Evolutionary conservation across 495 filamentous ascomycete species (phyloP).

Genomic region (Penicillium mononematosum): DNA sequence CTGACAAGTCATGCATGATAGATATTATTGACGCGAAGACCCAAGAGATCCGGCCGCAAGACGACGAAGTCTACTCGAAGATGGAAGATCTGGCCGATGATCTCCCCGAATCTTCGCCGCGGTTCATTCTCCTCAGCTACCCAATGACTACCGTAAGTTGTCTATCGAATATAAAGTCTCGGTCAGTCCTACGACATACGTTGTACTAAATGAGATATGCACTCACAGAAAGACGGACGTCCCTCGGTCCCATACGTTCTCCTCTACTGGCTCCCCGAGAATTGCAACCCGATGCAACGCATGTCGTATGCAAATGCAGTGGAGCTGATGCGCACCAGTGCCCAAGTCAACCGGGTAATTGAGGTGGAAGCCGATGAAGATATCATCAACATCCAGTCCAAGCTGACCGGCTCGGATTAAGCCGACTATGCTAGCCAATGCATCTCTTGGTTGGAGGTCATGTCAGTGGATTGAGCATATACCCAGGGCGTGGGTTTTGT

Average conservation of each 20-base stretch:
- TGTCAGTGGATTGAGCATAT: constrained; percentile 10
- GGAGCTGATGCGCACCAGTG: constrained; percentile 88
- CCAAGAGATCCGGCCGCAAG: constrained; percentile 77
- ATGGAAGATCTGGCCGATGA: constrained; percentile 80
- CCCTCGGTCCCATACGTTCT: constrained; percentile 82
- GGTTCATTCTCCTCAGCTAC: constrained; percentile 87
- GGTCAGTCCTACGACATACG: background rate
- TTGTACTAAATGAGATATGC: constrained; percentile 4
- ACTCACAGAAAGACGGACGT: constrained; percentile 56
- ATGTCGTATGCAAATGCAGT: constrained; percentile 97
- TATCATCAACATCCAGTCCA: constrained; percentile 68
- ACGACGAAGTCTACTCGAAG: constrained; percentile 73
- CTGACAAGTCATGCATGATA: constrained; percentile 14
- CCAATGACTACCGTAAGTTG: constrained; percentile 73
- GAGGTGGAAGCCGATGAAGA: constrained; percentile 78
- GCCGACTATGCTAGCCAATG: background rate
- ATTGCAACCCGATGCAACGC: constrained; percentile 75
- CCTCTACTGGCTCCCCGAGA: constrained; percentile 87
- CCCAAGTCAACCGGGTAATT: constrained; percentile 77
- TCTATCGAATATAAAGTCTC: background rate
- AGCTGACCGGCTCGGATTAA: constrained; percentile 53
- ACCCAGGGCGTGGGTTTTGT: constrained; percentile 8
- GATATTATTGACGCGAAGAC: constrained; percentile 76
- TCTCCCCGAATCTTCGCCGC: constrained; percentile 86
- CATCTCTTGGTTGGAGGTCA: background rate